A percentile compares a stretch with the other conserved stretches of the same genome.
Conservation (phyloP, 2,329 filamentous ascomycete genomes). For the Apiospora saccharicola region DNA sequence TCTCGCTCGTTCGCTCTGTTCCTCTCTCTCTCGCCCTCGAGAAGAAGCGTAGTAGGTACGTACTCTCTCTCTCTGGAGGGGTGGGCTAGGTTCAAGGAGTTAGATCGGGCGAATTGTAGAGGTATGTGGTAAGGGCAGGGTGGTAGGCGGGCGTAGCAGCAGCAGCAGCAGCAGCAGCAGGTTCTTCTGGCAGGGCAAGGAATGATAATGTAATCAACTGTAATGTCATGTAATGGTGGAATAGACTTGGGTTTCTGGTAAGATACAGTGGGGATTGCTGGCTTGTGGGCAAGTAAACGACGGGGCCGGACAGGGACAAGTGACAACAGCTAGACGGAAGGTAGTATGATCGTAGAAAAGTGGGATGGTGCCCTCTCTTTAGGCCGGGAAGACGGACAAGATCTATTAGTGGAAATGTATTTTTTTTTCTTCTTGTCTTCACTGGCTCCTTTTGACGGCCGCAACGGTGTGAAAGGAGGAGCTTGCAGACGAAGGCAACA, state of each 20-base stretch:
- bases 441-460: not conserved
- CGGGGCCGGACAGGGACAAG: slow-evolving; percentile 11
- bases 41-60: not conserved
- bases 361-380: not conserved
- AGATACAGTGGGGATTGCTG: not conserved
- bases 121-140: slow-evolving; percentile 13
- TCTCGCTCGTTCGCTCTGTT: not conserved
- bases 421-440: not conserved
- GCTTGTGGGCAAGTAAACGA: not conserved
- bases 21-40: not conserved
- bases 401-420: slow-evolving; percentile 16
- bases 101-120: not conserved
- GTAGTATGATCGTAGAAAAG: slow-evolving; percentile 19
- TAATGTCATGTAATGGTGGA: slow-evolving; percentile 4
- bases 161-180: not conserved
- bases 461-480: not conserved
- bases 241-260: not conserved
- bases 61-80: not conserved
- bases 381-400: slow-evolving; percentile 4
- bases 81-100: not conserved
- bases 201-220: slow-evolving; percentile 21
- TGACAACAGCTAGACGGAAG: slow-evolving; percentile 19
- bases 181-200: slow-evolving; percentile 11
- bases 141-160: not conserved
- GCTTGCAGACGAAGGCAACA: not conserved